Evolutionary conservation across 1,139 yeast species (phyloP), one percentile per base, ranked within the genome.

Genomic region (Kodamaea alishanica): DNA sequence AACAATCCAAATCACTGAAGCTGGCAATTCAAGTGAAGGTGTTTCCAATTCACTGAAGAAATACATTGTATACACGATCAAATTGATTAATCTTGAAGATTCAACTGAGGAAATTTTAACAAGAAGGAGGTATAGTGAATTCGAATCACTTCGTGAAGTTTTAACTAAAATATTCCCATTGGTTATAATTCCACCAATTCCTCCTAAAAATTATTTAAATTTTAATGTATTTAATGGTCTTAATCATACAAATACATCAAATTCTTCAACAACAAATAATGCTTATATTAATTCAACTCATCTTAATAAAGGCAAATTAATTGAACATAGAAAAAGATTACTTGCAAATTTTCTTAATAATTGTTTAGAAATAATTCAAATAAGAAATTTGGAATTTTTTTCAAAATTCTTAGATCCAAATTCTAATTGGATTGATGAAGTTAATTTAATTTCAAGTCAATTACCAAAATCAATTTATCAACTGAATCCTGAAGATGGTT

Each of bases 101-200:
- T 47, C 55, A 3, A 54, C 50, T 24, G 80, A 77, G 9, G 81
- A 79, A 36, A 56, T 75, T 9, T 73, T 77, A 26, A 90, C 90
- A 2, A 70, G 90, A 41, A 71, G 98, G 50, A 68, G 98, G 31
- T 92, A 92, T 61, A 85, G 95, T 35, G 98, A 92, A 57, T 92
- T 92, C 59, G 97, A 88, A 52, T 78, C 86, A 41, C 71, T 92
- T 30, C 67, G 97, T 41, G 81, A 74, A 28, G 75, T 83, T 3
- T 70, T 92, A 23, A 69, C 81, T 6, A 80, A 80, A 54, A 65
- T 87, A 27, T 89, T 86, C 55, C 97, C 98, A 1, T 79, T 94
- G 33, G 63, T 81, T 9, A 73, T 92, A 5, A 77, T 92, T 5
- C 98, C 98, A 1, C 96, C 97, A 0, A 88, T 94, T 28, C 98